Evolutionary conservation across 805 yeast species (phyloP), one percentile per base, ranked within the genome.

Genomic region (Ogataea siamensis): DNA sequence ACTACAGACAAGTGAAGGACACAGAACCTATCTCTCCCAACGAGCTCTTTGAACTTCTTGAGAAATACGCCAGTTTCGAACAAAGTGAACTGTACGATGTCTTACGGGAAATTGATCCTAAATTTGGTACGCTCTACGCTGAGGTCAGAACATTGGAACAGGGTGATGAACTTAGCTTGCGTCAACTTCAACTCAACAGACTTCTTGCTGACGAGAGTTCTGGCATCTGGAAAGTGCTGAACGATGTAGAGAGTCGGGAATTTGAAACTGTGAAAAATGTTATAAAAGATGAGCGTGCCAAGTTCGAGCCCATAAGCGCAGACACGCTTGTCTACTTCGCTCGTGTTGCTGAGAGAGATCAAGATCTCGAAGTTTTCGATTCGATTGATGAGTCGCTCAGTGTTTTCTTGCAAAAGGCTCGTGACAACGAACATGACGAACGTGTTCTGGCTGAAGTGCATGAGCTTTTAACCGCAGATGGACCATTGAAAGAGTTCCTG

Each of bases 71-170:
- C 14, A 34, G 46, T 10, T 38, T 56, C 5, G 46, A 48, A 10
- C 43, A 42, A 12, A 45, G 61, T 6, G 47, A 53, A 32, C 39
- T 58, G 24, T 53, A 37, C 27, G 34, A 45, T 16, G 34, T 53
- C 5, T 37, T 60, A 16, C 30, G 45, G n/a, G 47, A 46, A 24
- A 38, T 55, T 22, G 63, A 58, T 39, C 42, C 51, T 9, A 30
- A 31, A 26, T 57, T 58, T 45, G 51, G 57, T 1, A 26, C 44
- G 6, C 38, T 51, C 16, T 31, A 58, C 10, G 32, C 39, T 6
- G 49, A 46, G 14, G 51, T 54, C 31, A 46, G 49, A 32, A 28
- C 37, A 7, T 36, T 52, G 11, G 49, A 40, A 11, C 42, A 50
- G 29, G 58, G 53, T 12, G 45, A 41, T 6, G 42, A 21, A 21